Evolutionary conservation across 331 rosid genomes (phyloP).

Genomic region (Rhamnella rubrinervis): DNA sequence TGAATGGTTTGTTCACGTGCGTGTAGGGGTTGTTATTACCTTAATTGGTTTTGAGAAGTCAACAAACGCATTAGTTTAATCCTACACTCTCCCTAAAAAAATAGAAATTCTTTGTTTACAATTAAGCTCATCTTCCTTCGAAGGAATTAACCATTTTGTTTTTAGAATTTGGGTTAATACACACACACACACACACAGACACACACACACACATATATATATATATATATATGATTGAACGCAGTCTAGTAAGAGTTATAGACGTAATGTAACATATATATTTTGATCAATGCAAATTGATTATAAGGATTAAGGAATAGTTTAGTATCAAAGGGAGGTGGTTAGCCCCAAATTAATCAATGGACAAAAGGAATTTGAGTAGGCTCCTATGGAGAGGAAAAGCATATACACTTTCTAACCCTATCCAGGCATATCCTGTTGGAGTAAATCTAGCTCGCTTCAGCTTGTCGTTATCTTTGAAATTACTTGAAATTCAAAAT

Average conservation of each 20-base stretch:
- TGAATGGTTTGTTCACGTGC: conserved; percentile 12
- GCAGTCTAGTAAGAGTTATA: too few species aligned
- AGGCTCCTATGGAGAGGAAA: not conserved
- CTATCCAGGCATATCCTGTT: not conserved
- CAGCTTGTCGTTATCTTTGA: not conserved
- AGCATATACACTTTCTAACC: conserved; percentile 3
- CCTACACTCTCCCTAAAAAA: too few species aligned
- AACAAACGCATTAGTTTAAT: not conserved
- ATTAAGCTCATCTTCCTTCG: too few species aligned
- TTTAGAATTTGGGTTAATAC: too few species aligned
- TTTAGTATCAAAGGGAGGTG: not conserved
- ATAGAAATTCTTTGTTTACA: too few species aligned
- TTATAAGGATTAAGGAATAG: too few species aligned
- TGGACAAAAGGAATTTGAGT: conserved; percentile 2
- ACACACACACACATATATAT: too few species aligned
- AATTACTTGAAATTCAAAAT: conserved; percentile 1
- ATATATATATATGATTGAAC: too few species aligned
- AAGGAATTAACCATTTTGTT: too few species aligned
- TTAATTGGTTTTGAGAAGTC: not conserved
- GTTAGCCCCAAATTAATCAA: not conserved
- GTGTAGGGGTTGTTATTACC: not conserved
- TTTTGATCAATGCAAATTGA: too few species aligned
- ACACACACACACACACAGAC: too few species aligned
- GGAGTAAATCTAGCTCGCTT: not conserved
- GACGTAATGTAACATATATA: too few species aligned